Evolutionary conservation across 352 stramenopile genomes (phyloP), one percentile per base, ranked within the genome.

Genomic region (Halophytophthora batemanensis): DNA sequence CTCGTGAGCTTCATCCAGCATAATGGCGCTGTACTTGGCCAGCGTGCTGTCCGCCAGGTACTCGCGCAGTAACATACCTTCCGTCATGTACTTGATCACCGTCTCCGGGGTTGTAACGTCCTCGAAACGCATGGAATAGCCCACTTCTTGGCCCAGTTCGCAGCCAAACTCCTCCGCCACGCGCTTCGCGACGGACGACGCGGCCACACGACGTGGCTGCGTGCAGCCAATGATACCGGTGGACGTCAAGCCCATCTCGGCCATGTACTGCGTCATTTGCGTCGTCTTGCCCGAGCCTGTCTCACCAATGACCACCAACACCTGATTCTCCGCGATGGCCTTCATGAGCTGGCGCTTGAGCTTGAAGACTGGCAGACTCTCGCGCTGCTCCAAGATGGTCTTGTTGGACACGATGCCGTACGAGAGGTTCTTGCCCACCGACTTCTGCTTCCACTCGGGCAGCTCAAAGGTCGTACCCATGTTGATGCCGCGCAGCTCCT

Each of bases 51-150:
- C 97, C 5, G 93, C 92, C 13, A 99, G 76, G 66, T 99, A 99
- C 70, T 99, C 97, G 59, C 97, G 87, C 74, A 99, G 87, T 1
- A 99, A 70, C 97, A 99, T 99, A 74, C 97, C 98, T 76, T 99
- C 97, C 2, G 96, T 99, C 96, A 99, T 99, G 72, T 99, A 99
- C 78, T 99, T 99, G 64, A 99, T 99, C 45, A 98, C 87, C 1
- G 96, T 99, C 49, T 98, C 79, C 2, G 75, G 66, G n/a, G 66
- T 85, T 5, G 85, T 92, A 17, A 86, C 84, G 54, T 93, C 84
- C 40, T 95, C 80, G 35, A 96, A 92, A 56, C 80, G 90, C 50
- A 98, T 98, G 17, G 81, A 78, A 51, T 92, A 94, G 17, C 97
- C 97, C 11, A 98, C 91, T 66, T 97, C 87, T 45, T 98, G 82